A percentile compares a stretch with the other conserved stretches of the same genome.
phyloP scores from a whole-genome alignment of 306 rosid genomes.

The Acacia melanoxylon region DNA sequence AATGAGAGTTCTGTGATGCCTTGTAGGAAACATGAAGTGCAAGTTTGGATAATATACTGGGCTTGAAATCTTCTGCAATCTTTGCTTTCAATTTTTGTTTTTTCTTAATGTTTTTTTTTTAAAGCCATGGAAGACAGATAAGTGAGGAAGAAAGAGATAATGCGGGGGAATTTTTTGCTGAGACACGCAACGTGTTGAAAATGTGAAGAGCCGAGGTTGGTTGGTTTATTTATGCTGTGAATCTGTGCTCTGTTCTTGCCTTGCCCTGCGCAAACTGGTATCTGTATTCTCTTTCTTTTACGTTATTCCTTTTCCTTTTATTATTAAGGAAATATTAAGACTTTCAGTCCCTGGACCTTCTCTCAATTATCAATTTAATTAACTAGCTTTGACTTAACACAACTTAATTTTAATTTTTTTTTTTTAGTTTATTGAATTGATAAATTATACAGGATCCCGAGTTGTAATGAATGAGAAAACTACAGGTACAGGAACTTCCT shows the following conservation, averaged over 20 bases:
- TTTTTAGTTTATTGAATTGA: no score
- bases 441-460: no score
- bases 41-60: conserved; percentile 13
- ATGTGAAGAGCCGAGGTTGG: background rate
- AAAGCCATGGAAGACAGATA: conserved; percentile 1
- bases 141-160: conserved; percentile 16
- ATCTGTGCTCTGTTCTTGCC: background rate
- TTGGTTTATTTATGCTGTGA: background rate
- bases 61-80: background rate
- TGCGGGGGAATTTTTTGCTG: conserved; percentile 19
- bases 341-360: background rate
- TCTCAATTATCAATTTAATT: background rate
- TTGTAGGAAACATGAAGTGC: conserved; percentile 56
- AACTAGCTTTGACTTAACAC: no score
- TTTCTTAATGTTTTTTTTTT: background rate
- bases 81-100: background rate
- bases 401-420: no score
- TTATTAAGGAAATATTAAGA: background rate
- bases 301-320: background rate
- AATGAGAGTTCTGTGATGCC: conserved; percentile 42
- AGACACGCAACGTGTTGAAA: conserved; percentile 36
- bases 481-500: no score
- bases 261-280: background rate
- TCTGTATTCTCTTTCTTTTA: background rate
- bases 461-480: no score